phyloP scores from a whole-genome alignment of 305 asterid genomes.

The Salvia sclarea region DNA sequence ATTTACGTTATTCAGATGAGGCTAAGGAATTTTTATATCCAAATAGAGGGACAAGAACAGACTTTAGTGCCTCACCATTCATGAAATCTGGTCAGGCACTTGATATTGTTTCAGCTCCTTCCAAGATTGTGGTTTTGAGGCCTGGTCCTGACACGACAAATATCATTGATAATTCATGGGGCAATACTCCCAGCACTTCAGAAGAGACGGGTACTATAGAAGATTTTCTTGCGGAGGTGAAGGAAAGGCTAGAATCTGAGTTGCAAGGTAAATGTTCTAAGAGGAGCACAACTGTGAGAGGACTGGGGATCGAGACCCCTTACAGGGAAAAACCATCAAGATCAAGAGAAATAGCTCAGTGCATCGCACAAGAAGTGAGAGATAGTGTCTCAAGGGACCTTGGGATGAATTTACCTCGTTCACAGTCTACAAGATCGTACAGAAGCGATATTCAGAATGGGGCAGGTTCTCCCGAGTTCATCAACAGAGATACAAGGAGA shows the following conservation, averaged over 20 bases:
- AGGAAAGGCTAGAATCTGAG: slow-evolving; percentile 82
- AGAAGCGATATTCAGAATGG: slow-evolving; percentile 67
- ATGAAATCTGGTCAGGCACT: slow-evolving; percentile 30
- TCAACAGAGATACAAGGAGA: slow-evolving; percentile 64
- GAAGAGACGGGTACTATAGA: slow-evolving; percentile 67
- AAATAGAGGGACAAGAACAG: slow-evolving; percentile 38
- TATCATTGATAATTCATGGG: slow-evolving; percentile 60
- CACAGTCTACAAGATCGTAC: slow-evolving; percentile 83
- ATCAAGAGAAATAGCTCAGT: slow-evolving; percentile 74
- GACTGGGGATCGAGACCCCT: slow-evolving; percentile 89
- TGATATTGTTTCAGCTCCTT: slow-evolving; percentile 48
- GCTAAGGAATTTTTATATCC: slow-evolving; percentile 36
- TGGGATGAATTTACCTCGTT: slow-evolving; percentile 60
- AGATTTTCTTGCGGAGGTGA: slow-evolving; percentile 90
- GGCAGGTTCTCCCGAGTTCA: slow-evolving; percentile 63
- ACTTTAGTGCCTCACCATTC: slow-evolving; percentile 37
- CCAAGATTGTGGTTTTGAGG: slow-evolving; percentile 82
- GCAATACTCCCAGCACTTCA: slow-evolving; percentile 74
- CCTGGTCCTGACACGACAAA: slow-evolving; percentile 69
- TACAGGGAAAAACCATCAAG: slow-evolving; percentile 75
- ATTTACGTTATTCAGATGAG: slow-evolving; percentile 36
- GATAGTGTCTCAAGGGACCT: slow-evolving; percentile 69
- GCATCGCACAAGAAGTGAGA: slow-evolving; percentile 73
- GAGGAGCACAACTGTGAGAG: slow-evolving; percentile 64
- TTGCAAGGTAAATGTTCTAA: slow-evolving; percentile 65